phyloP scores from a whole-genome alignment of 129 eudicot species.

The Lonicera japonica region DNA sequence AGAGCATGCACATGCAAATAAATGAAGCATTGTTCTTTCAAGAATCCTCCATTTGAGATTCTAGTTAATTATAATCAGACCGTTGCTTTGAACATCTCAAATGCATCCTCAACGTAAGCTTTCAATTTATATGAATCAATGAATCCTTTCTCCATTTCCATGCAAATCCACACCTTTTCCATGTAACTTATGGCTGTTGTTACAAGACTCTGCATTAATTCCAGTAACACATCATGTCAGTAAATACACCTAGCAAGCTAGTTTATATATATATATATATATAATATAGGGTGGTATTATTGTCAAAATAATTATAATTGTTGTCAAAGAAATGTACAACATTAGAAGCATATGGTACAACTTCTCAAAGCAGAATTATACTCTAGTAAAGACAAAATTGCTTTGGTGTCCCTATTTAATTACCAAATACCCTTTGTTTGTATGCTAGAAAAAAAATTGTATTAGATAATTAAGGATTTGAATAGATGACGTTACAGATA shows the following conservation, averaged over 20 bases:
- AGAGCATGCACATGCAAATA: too few relatives aligned
- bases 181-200: constrained; percentile 45
- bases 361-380: not conserved
- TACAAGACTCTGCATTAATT: constrained; percentile 36
- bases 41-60: too few relatives aligned
- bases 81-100: constrained; percentile 31
- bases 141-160: constrained; percentile 35
- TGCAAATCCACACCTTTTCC: constrained; percentile 33
- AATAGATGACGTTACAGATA: not conserved
- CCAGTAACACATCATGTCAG: constrained; percentile 3
- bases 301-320: not conserved
- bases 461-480: not conserved
- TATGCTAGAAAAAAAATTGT: too few relatives aligned
- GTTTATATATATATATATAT: too few relatives aligned
- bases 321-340: not conserved
- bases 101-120: constrained; percentile 32
- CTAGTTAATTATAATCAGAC: too few relatives aligned
- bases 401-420: too few relatives aligned
- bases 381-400: too few relatives aligned
- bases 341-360: not conserved
- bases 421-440: too few relatives aligned
- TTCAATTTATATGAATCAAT: constrained; percentile 30
- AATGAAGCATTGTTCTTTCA: too few relatives aligned
- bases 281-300: not conserved
- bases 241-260: too few relatives aligned